Conservation (phyloP, 805 yeast genomes). For the Ascoidea tarda region DNA sequence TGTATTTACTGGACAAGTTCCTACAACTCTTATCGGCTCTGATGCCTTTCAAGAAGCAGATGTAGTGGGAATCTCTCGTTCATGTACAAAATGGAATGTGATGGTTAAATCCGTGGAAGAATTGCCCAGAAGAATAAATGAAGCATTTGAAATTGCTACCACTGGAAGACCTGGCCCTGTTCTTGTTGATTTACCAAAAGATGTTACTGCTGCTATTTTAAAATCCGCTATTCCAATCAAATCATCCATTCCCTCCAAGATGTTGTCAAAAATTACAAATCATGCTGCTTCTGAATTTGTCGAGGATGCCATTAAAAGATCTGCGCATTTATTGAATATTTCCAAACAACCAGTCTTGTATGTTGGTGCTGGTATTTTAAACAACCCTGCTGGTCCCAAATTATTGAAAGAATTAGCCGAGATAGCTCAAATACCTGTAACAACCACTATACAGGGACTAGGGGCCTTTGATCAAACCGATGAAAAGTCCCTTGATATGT, state of each 20-base stretch:
- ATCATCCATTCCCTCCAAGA: constrained; percentile 57
- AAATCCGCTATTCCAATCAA: constrained; percentile 74
- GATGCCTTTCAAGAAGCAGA: constrained; percentile 99
- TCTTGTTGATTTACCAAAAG: constrained; percentile 93
- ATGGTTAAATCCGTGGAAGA: constrained; percentile 95
- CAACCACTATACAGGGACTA: constrained; percentile 87
- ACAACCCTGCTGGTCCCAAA: constrained; percentile 67
- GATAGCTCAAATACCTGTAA: constrained; percentile 87
- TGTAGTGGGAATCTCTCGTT: constrained; percentile 89
- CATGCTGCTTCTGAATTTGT: constrained; percentile 64
- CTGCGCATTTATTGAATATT: constrained; percentile 64
- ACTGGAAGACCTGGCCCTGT: constrained; percentile 98
- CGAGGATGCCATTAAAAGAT: constrained; percentile 53
- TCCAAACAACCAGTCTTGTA: constrained; percentile 85
- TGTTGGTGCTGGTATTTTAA: constrained; percentile 85
- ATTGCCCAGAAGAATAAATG: constrained; percentile 89
- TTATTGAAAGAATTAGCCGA: constrained; percentile 75
- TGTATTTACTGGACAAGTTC: constrained; percentile 95
- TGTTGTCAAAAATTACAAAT: constrained; percentile 57
- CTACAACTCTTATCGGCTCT: constrained; percentile 91
- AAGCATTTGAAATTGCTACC: constrained; percentile 94
- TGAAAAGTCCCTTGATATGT: constrained; percentile 83
- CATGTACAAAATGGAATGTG: constrained; percentile 98
- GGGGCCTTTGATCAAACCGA: constrained; percentile 93
- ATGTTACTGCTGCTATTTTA: constrained; percentile 87